Evolutionary conservation across 805 yeast species (phyloP).

Genomic region (Teunomyces atbi): DNA sequence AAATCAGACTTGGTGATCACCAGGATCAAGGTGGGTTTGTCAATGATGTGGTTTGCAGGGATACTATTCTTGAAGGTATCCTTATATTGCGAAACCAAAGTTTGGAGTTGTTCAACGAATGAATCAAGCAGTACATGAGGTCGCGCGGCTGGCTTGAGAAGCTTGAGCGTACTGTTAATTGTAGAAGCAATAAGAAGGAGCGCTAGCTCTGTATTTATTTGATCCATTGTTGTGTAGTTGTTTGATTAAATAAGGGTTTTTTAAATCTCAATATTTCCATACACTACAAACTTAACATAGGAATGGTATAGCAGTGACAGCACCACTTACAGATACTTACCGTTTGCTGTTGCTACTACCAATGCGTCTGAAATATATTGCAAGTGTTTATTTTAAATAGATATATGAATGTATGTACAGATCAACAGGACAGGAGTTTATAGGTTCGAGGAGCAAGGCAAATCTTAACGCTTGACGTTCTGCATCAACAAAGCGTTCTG

Average conservation of each 20-base stretch:
- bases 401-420: neutral
- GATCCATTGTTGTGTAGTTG: conserved; percentile 1
- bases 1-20: conserved; percentile 15
- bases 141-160: neutral
- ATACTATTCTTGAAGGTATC: conserved; percentile 1
- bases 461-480: conserved; percentile 37
- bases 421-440: neutral
- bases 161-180: conserved; percentile 10
- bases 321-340: neutral
- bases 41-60: conserved; percentile 5
- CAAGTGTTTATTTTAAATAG: neutral
- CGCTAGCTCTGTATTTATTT: conserved; percentile 7
- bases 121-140: conserved; percentile 5
- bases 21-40: conserved; percentile 10
- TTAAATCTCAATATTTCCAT: neutral
- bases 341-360: too few species aligned
- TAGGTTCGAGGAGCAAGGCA: neutral
- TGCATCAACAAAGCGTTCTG: conserved; percentile 84
- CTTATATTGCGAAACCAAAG: conserved; percentile 5
- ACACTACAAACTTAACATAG: neutral
- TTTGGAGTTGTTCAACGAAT: conserved; percentile 8
- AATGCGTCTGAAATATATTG: neutral
- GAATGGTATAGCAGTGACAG: neutral
- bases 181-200: conserved; percentile 11
- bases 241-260: neutral